phyloP scores from a whole-genome alignment of 768 basidiomycete genomes.

The Cytidiella melzeri region DNA sequence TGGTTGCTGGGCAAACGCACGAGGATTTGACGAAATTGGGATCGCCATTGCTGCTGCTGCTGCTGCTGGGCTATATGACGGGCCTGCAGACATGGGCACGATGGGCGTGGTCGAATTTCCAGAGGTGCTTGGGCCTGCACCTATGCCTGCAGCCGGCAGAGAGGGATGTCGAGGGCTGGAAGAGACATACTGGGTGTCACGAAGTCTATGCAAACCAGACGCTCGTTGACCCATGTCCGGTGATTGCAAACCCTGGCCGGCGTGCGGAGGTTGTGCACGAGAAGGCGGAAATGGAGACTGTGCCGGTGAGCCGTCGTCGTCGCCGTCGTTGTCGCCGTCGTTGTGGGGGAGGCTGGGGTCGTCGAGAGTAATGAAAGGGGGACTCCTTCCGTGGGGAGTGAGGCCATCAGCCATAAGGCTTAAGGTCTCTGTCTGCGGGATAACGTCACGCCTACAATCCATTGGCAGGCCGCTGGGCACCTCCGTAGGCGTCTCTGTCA shows the following conservation, averaged over 20 bases:
- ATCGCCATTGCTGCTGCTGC: conserved; percentile 34
- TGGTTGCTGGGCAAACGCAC: conserved; percentile 70
- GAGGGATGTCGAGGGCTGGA: conserved; percentile 42
- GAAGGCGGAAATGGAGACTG: neutral
- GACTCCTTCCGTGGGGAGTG: neutral
- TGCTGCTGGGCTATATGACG: conserved; percentile 16
- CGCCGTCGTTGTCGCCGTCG: conserved; percentile 3
- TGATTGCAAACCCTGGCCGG: conserved; percentile 3
- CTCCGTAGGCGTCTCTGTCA: conserved; percentile 19
- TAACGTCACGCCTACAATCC: too few relatives aligned
- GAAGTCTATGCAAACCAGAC: conserved; percentile 15
- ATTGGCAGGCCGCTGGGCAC: conserved; percentile 14
- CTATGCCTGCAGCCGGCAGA: conserved; percentile 32
- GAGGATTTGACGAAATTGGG: conserved; percentile 60
- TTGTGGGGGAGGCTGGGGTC: neutral
- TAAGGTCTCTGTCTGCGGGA: neutral
- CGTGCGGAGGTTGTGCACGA: neutral
- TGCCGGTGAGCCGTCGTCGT: neutral
- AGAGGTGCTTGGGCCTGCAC: conserved; percentile 26
- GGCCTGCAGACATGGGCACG: conserved; percentile 43
- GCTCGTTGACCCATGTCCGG: conserved; percentile 23
- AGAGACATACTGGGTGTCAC: conserved; percentile 30
- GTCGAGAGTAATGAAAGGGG: neutral
- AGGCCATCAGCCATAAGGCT: conserved; percentile 13
- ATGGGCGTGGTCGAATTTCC: conserved; percentile 33